Conservation (phyloP, 2,329 filamentous ascomycete genomes). For the Intubia oerlemansii region DNA sequence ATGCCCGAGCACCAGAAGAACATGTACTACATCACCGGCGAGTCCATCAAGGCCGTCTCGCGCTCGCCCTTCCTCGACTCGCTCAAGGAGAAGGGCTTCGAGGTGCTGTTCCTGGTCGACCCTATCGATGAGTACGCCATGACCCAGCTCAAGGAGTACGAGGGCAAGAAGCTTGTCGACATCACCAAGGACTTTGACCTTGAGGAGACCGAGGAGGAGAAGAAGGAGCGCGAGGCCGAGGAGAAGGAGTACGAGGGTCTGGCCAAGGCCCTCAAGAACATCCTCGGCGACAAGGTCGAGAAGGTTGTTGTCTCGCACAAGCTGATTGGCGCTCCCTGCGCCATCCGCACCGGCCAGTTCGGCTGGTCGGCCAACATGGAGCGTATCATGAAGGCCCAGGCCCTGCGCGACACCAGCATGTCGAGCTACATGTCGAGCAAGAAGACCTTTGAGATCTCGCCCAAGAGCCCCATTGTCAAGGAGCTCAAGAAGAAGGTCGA, state of each 20-base stretch:
- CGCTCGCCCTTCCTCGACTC: conserved; percentile 98
- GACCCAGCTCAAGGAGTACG: conserved; percentile 99
- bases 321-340: conserved; percentile 82
- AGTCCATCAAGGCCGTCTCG: conserved; percentile 93
- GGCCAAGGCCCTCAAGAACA: conserved; percentile 96
- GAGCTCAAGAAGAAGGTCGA: conserved; percentile 99
- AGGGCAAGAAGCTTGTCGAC: conserved; percentile 99
- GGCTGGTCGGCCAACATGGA: conserved; percentile 99
- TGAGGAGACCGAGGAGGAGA: conserved; percentile 99
- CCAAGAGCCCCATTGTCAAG: conserved; percentile 91
- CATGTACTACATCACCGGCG: conserved; percentile 99
- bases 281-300: conserved; percentile 98
- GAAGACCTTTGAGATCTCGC: conserved; percentile 99
- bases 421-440: conserved; percentile 99
- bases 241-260: conserved; percentile 96
- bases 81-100: conserved; percentile 97
- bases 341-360: conserved; percentile 98
- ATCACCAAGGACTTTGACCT: conserved; percentile 99
- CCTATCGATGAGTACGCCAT: conserved; percentile 99
- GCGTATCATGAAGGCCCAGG: conserved; percentile 99
- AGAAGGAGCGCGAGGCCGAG: conserved; percentile 81
- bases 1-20: conserved; percentile 99
- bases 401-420: conserved; percentile 98
- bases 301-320: conserved; percentile 99
- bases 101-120: conserved; percentile 98